Evolutionary conservation across 2,329 filamentous ascomycete genomes (phyloP).

Genomic region (Teratosphaeria gauchensis): DNA sequence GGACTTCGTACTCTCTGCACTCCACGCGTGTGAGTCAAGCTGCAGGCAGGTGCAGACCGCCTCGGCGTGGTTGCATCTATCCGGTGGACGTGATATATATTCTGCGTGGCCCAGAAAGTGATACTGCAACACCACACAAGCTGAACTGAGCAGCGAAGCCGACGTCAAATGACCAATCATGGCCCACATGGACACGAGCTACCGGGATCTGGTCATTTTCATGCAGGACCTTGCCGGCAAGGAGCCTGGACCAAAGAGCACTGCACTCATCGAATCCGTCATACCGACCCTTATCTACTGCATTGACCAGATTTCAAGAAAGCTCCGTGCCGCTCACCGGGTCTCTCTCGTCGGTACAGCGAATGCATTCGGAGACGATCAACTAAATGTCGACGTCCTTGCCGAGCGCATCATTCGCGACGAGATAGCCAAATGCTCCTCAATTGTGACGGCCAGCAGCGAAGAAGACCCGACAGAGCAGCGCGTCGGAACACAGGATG

Average conservation of each 20-base stretch:
- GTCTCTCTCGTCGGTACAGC: neutral
- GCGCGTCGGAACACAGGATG: neutral
- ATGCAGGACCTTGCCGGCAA: neutral
- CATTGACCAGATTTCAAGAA: neutral
- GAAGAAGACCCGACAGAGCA: neutral
- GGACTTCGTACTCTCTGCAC: no score
- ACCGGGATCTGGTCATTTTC: neutral
- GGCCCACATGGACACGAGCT: neutral
- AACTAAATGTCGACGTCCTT: neutral
- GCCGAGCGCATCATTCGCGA: neutral
- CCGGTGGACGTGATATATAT: no score
- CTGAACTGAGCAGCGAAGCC: neutral
- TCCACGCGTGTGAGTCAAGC: no score
- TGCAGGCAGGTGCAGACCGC: no score
- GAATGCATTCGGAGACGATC: neutral
- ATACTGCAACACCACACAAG: neutral
- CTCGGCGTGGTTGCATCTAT: no score
- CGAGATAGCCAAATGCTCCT: neutral
- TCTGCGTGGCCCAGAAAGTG: neutral
- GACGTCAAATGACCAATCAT: neutral
- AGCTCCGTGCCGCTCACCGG: neutral
- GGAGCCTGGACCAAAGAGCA: neutral
- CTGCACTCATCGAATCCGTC: neutral
- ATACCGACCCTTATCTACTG: neutral
- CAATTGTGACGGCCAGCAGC: neutral